These are phyloP conservation scores for Fraxinus xanthoxyloides DNA, from an alignment of 305 asterid genomes.

Conservation along the genomic window DNA sequence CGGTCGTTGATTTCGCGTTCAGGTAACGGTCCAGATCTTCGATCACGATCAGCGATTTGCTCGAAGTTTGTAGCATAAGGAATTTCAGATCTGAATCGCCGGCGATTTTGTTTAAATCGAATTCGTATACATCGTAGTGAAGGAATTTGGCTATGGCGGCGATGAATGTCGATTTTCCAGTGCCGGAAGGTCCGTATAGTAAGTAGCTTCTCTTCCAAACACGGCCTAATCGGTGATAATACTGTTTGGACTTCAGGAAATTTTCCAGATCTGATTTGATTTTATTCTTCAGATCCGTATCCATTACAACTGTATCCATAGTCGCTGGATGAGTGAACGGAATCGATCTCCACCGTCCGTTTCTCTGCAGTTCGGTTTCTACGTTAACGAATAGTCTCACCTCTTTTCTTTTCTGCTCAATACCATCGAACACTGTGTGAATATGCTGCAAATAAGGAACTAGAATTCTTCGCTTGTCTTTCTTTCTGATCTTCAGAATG, in stretches of 20 bases:
- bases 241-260: constrained; percentile 70
- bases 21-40: constrained; percentile 83
- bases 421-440: constrained; percentile 58
- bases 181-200: constrained; percentile 73
- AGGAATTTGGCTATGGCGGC: constrained; percentile 77
- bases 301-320: constrained; percentile 79
- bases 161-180: constrained; percentile 76
- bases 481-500: constrained; percentile 57
- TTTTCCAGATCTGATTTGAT: constrained; percentile 74
- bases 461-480: constrained; percentile 65
- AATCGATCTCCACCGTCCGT: constrained; percentile 75
- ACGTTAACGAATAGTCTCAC: constrained; percentile 62
- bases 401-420: constrained; percentile 66
- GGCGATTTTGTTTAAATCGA: constrained; percentile 53
- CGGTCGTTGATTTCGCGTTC: constrained; percentile 46
- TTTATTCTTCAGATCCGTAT: constrained; percentile 65
- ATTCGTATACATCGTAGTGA: constrained; percentile 71
- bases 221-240: constrained; percentile 73
- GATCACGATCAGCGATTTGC: constrained; percentile 60
- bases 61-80: constrained; percentile 70
- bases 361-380: constrained; percentile 41
- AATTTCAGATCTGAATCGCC: constrained; percentile 76
- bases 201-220: constrained; percentile 91
- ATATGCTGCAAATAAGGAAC: constrained; percentile 70
- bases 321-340: constrained; percentile 78